phyloP scores from a whole-genome alignment of 495 filamentous ascomycete species.

The Aspergillus sclerotioniger region DNA sequence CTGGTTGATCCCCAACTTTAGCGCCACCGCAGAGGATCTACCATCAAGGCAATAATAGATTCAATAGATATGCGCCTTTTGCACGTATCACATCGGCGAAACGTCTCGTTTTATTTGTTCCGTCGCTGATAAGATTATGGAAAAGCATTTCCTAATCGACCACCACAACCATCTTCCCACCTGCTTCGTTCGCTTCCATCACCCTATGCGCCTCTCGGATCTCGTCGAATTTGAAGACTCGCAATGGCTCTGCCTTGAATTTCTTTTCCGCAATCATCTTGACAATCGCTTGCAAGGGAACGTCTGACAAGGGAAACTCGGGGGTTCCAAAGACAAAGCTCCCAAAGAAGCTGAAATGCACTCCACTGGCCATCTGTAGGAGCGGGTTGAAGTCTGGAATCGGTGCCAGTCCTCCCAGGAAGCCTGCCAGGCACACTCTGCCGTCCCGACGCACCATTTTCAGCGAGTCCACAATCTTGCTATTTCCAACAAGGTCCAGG shows the following conservation, averaged over 20 bases:
- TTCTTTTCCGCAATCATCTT: conserved; percentile 28
- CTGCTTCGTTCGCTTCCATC: conserved; percentile 31
- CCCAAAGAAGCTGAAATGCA: conserved; percentile 51
- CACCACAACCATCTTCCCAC: conserved; percentile 39
- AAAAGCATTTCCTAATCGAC: not conserved
- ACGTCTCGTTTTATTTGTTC: too few species aligned
- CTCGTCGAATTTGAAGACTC: conserved; percentile 33
- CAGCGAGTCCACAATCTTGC: conserved; percentile 41
- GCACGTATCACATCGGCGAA: too few species aligned
- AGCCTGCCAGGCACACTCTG: conserved; percentile 42
- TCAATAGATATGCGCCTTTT: too few species aligned
- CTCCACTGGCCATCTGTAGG: conserved; percentile 45
- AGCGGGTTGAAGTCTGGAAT: conserved; percentile 48
- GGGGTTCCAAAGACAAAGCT: conserved; percentile 39
- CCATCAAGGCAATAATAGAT: too few species aligned
- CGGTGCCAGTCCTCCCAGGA: conserved; percentile 45
- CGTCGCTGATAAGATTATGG: not conserved
- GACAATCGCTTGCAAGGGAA: conserved; percentile 44
- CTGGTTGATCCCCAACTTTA: too few species aligned
- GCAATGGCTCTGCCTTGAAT: conserved; percentile 29
- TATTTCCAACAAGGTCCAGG: conserved; percentile 46
- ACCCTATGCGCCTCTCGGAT: conserved; percentile 34
- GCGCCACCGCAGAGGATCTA: too few species aligned
- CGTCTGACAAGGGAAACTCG: conserved; percentile 42
- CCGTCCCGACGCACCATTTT: conserved; percentile 34